Percentiles rank a stretch among this genome's conserved stretches.
Evolutionary conservation across 371 early-diverging fungal genomes (phyloP).

Genomic region (Gilbertella persicaria): DNA sequence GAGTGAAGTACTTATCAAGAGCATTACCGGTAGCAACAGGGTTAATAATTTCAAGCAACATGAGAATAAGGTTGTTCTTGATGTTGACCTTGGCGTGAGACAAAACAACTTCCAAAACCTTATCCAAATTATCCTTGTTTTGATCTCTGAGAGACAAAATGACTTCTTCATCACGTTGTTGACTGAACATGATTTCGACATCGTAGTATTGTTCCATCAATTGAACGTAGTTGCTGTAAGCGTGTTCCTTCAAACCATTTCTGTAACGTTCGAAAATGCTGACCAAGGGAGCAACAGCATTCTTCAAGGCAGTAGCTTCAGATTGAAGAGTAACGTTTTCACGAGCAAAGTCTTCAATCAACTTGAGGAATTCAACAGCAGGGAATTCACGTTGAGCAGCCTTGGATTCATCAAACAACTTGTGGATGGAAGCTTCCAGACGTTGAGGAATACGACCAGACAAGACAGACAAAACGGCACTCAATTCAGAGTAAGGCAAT

Average conservation of each 20-base stretch:
- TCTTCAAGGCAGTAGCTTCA: conserved; percentile 64
- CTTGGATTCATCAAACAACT: conserved; percentile 39
- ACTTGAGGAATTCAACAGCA: conserved; percentile 63
- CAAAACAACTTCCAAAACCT: conserved; percentile 73
- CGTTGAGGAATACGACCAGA: conserved; percentile 86
- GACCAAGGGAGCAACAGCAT: conserved; percentile 66
- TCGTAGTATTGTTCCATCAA: conserved; percentile 85
- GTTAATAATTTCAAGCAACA: conserved; percentile 79
- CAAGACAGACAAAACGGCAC: conserved; percentile 80
- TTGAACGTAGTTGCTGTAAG: conserved; percentile 68
- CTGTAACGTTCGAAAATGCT: conserved; percentile 70
- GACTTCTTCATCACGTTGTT: conserved; percentile 84
- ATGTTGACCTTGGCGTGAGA: conserved; percentile 83
- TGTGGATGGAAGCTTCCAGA: conserved; percentile 63
- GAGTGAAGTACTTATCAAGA: conserved; percentile 74
- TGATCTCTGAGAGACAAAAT: conserved; percentile 82
- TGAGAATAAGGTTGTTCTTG: conserved; percentile 79
- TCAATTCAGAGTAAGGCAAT: conserved; percentile 87
- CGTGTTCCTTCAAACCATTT: conserved; percentile 79
- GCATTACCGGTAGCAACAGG: conserved; percentile 64
- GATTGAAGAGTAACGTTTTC: conserved; percentile 57
- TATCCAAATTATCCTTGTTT: conserved; percentile 81
- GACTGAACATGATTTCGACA: conserved; percentile 83
- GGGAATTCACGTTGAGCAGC: conserved; percentile 69
- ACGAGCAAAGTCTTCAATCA: conserved; percentile 62